phyloP scores from a whole-genome alignment of 2,329 filamentous ascomycete species.

The Talaromyces piceae region DNA sequence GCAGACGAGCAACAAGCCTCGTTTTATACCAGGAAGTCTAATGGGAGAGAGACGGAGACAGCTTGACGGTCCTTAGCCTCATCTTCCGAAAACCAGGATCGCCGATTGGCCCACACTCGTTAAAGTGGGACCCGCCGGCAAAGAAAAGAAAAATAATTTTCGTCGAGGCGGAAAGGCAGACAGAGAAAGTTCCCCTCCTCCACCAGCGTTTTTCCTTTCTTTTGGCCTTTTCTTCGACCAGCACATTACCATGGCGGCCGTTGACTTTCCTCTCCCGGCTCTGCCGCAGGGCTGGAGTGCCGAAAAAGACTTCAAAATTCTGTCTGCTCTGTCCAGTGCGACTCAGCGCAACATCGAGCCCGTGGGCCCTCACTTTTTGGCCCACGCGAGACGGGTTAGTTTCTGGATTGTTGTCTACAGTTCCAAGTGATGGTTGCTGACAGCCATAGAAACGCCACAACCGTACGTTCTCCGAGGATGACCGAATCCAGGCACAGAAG shows the following conservation, averaged over 20 bases:
- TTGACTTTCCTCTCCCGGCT: conserved; percentile 53
- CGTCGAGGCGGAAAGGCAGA: conserved; percentile 9
- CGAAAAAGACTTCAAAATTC: conserved; percentile 85
- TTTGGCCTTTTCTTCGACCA: neutral
- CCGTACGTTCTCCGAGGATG: conserved; percentile 97
- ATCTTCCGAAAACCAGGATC: conserved; percentile 18
- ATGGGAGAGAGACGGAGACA: neutral
- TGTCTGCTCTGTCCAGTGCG: conserved; percentile 68
- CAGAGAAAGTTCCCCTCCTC: conserved; percentile 1
- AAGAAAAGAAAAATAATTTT: conserved; percentile 32
- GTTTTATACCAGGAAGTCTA: neutral
- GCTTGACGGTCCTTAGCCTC: neutral
- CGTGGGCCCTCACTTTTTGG: conserved; percentile 94
- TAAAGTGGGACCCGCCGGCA: neutral
- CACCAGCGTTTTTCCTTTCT: neutral
- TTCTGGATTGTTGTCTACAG: neutral
- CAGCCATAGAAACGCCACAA: conserved; percentile 67
- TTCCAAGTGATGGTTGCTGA: neutral
- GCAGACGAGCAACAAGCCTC: neutral
- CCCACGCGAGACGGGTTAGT: conserved; percentile 81
- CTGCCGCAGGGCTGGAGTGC: conserved; percentile 71
- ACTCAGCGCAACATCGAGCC: conserved; percentile 88
- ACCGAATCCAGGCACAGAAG: conserved; percentile 91
- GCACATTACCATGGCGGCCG: conserved; percentile 12
- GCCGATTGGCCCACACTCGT: conserved; percentile 19